Base-by-base conservation (phyloP, 2,329 filamentous ascomycete species). In the Trichophyton schoenleinii region DNA sequence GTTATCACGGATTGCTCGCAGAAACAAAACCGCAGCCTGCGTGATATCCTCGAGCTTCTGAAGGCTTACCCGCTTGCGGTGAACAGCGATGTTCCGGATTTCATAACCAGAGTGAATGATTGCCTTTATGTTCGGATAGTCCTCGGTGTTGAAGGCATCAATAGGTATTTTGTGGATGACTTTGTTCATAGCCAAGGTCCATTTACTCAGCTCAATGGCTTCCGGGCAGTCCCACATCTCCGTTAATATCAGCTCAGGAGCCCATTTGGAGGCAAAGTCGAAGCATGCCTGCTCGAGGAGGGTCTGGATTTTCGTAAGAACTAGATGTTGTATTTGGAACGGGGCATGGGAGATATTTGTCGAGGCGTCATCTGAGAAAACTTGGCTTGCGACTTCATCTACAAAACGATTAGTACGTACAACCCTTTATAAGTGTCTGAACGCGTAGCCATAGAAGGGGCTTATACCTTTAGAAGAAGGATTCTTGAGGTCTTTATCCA, bases 211-310 rank as follows among this genome's bases (percentile, higher is more conserved):
- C 65, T 76, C 74, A 2, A 71, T 67, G 1, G 74, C 71, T 13
- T 69, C 67, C 18, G 74, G 65, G 60, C 72, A 76, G 48, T 70
- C 66, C 69, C 66, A 72, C 31, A 63, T 64, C 15, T 67, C 63
- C 13, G 69, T 60, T 48, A 63, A 25, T 28, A 75, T 64, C 13
- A 72, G 59, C 0, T 61, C 62, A 5, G 74, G 71, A 15, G 73
- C 55, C 69, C 70, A 72, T 60, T 67, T 70, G n/a, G 62, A 65
- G 22, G 68, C 67, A 58, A 75, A 77, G 6, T 75, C 70, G 63
- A 74, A 77, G 64, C 73, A 77, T 61, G 69, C 71, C 61, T 73
- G 70, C 63, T 77, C 74, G 3, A 77, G 68, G 18, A 75, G 53
- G 6, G 65, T 62, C 63, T 77, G 74, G 6, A 67, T 64, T 44